Conservation (phyloP, 345 rosid species). For the Viola odorata region DNA sequence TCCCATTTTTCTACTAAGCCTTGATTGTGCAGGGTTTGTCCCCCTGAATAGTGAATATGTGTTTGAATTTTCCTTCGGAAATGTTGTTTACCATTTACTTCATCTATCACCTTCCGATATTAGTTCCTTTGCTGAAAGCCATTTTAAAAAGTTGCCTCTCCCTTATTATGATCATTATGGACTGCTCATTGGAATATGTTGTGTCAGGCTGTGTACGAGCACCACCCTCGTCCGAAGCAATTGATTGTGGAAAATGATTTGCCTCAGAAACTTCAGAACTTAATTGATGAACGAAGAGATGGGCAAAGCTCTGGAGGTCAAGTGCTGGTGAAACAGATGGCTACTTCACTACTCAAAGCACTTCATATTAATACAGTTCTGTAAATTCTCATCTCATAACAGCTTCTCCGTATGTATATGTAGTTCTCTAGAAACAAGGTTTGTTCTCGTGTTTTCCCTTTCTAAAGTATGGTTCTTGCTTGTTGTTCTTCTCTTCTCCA, state of each 20-base stretch:
- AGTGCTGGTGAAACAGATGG: constrained; percentile 96
- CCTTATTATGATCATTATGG: not conserved
- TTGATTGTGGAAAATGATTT: constrained; percentile 93
- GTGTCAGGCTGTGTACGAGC: constrained; percentile 91
- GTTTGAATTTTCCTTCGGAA: too few species aligned
- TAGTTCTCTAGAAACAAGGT: constrained; percentile 12
- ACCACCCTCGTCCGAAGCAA: constrained; percentile 94
- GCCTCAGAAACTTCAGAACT: constrained; percentile 73
- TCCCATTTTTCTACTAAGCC: too few species aligned
- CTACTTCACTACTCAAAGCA: constrained; percentile 91
- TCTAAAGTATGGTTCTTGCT: not conserved
- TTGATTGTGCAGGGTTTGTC: too few species aligned
- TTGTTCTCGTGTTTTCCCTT: not conserved
- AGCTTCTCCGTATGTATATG: constrained; percentile 17
- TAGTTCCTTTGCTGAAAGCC: not conserved
- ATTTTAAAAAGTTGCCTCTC: not conserved
- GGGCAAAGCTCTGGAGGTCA: constrained; percentile 97
- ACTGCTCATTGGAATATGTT: not conserved
- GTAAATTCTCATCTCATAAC: constrained; percentile 30
- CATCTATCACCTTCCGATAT: not conserved
- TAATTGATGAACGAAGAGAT: constrained; percentile 94
- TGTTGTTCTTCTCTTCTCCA: not conserved
- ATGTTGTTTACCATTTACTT: not conserved
- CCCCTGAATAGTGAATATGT: too few species aligned
- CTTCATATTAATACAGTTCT: constrained; percentile 86